Evolutionary conservation across 1,284 basidiomycete genomes (phyloP), one percentile per base, ranked within the genome.

Genomic region (Takashimella tepidaria): DNA sequence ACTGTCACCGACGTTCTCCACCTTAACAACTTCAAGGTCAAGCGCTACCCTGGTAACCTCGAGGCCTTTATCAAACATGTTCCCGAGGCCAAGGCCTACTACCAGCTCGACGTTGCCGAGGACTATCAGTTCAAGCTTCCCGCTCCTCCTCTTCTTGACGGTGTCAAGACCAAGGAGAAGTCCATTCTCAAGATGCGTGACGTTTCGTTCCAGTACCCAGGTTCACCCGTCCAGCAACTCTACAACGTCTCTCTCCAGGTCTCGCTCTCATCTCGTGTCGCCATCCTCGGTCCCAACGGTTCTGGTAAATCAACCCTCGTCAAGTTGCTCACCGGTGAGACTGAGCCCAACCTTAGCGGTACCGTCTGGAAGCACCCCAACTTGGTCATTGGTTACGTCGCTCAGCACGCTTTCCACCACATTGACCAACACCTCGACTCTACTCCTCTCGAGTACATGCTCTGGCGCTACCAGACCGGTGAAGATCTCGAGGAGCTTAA

Each of bases 141-240:
- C 57, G 86, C 91, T 73, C 93, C 92, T 53, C 92, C 93, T 75
- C 85, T 97, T 62, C 87, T 97, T 61, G 92, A 97, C 64, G 93
- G 92, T 88, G 92, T 97, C 81, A 97, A 97, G 88, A 98, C 93
- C 75, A 97, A 98, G 84, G 92, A 97, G 81, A 97, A 96, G 85
- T 85, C 85, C 64, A 80, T 97, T 67, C 80, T 97, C 70, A 97
- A 98, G 84, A 96, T 98, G 92, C 88, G 91, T 75, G 88, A 91
- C 77, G 92, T 95, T 68, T 88, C 88, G 69, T 98, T 92, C 89
- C 91, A 96, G 79, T 98, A 97, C 80, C 90, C 91, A 45, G 83
- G 84, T 41, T 83, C 88, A 66, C 70, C 84, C 54, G 82, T 87
- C 56, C 92, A 93, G 76, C 92, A 96, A 77, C 83, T 97, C 61